Conservation (phyloP, 2,329 filamentous ascomycete species). For the Ceratocystis cacaofunesta region DNA sequence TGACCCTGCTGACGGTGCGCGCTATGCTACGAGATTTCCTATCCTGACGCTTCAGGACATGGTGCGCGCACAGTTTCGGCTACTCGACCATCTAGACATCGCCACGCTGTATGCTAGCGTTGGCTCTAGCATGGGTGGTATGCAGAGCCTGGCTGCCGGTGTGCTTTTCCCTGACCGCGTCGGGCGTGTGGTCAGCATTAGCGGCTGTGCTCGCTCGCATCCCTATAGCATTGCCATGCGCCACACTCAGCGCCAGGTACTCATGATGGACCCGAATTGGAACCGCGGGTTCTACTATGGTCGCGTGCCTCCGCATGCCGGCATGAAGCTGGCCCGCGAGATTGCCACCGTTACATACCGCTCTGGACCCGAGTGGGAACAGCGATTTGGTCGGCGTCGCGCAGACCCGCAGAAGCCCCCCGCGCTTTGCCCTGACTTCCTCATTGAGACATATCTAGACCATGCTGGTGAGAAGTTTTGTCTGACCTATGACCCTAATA, state of each 20-base stretch:
- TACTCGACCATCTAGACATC: conserved; percentile 68
- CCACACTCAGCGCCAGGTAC: conserved; percentile 88
- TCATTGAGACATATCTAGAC: conserved; percentile 96
- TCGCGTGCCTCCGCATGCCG: conserved; percentile 73
- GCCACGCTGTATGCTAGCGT: conserved; percentile 76
- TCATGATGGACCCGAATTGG: conserved; percentile 99
- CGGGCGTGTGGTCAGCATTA: conserved; percentile 71
- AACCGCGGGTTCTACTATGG: conserved; percentile 89
- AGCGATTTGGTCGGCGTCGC: conserved; percentile 73
- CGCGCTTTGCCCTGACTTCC: conserved; percentile 88
- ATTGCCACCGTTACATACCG: conserved; percentile 97
- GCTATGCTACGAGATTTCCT: conserved; percentile 87
- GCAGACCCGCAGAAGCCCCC: conserved; percentile 78
- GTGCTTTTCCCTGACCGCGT: conserved; percentile 72
- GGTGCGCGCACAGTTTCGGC: conserved; percentile 85
- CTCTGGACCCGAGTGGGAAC: conserved; percentile 94
- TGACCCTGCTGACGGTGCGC: conserved; percentile 74
- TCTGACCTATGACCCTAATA: conserved; percentile 91
- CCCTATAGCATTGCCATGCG: conserved; percentile 98
- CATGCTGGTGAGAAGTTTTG: conserved; percentile 98
- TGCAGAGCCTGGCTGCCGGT: conserved; percentile 86
- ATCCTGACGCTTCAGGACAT: conserved; percentile 95
- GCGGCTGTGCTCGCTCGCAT: conserved; percentile 84
- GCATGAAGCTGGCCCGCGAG: conserved; percentile 95
- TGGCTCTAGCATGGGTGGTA: conserved; percentile 93